These are phyloP conservation scores for Themeda triandra DNA, from an alignment of 176 grass and related monocot species.

Conservation along the genomic window DNA sequence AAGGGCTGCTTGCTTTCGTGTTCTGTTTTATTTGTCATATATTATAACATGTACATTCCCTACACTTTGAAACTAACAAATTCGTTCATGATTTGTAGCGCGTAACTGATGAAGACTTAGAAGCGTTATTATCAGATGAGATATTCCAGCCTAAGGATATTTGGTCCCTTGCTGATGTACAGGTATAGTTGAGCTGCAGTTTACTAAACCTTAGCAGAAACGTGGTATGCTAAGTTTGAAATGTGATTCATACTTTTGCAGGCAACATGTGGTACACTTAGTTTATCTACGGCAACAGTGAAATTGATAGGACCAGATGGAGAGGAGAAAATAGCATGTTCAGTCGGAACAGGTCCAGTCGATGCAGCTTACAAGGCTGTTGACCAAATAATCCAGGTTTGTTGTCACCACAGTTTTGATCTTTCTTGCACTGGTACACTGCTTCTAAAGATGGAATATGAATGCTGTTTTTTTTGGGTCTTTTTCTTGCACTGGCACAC, in stretches of 20 bases:
- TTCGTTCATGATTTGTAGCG: slow-evolving; percentile 43
- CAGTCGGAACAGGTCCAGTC: slow-evolving; percentile 79
- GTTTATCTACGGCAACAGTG: slow-evolving; percentile 84
- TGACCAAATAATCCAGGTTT: slow-evolving; percentile 87
- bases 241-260: slow-evolving; percentile 6
- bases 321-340: slow-evolving; percentile 77
- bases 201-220: not conserved
- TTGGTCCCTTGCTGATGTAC: slow-evolving; percentile 88
- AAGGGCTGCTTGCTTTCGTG: not conserved
- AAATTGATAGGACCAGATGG: slow-evolving; percentile 78
- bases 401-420: not conserved
- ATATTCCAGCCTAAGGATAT: slow-evolving; percentile 94
- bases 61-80: slow-evolving; percentile 4
- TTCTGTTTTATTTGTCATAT: not conserved
- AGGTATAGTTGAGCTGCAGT: slow-evolving; percentile 47
- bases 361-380: slow-evolving; percentile 99
- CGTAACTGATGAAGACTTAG: slow-evolving; percentile 88
- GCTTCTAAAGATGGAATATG: not conserved
- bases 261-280: slow-evolving; percentile 95
- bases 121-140: slow-evolving; percentile 87
- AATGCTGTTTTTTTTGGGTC: not conserved
- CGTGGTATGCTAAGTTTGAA: not conserved
- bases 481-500: not conserved
- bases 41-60: not conserved
- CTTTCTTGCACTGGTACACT: not conserved